Conservation (phyloP, 2,329 filamentous ascomycete genomes). For the Clonostachys chloroleuca region DNA sequence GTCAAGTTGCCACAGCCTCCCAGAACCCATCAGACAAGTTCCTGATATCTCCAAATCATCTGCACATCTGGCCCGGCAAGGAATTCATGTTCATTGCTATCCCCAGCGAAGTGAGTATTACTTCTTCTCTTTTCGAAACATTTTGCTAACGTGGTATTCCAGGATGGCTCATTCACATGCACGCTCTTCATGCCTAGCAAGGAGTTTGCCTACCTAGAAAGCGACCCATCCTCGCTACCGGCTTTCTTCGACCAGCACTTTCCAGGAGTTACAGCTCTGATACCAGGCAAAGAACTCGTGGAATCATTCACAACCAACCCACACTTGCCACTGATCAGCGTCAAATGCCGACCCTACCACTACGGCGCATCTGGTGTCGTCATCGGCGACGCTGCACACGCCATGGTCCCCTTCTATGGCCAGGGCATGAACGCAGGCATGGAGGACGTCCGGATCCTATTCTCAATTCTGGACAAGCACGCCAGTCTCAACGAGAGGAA, state of each 20-base stretch:
- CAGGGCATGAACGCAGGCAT: slow-evolving; percentile 97
- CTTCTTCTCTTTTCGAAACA: not conserved
- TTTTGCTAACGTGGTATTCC: slow-evolving; percentile 9
- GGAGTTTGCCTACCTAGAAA: slow-evolving; percentile 66
- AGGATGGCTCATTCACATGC: slow-evolving; percentile 90
- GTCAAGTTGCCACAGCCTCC: slow-evolving; percentile 13
- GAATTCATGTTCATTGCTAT: slow-evolving; percentile 99
- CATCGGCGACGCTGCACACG: slow-evolving; percentile 89
- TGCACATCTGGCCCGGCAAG: slow-evolving; percentile 95
- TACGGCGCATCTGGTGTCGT: slow-evolving; percentile 74
- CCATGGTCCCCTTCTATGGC: slow-evolving; percentile 98
- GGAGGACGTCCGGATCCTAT: slow-evolving; percentile 88
- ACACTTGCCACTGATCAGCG: slow-evolving; percentile 86
- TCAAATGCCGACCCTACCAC: slow-evolving; percentile 91
- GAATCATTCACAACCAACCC: slow-evolving; percentile 77
- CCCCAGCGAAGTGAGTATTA: slow-evolving; percentile 54
- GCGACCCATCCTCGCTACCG: slow-evolving; percentile 53
- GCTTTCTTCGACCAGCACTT: slow-evolving; percentile 80
- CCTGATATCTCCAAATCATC: slow-evolving; percentile 81
- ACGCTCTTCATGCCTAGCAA: slow-evolving; percentile 81
- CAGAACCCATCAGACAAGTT: slow-evolving; percentile 46
- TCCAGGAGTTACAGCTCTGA: slow-evolving; percentile 75
- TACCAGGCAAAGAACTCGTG: slow-evolving; percentile 62
- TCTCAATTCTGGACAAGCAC: slow-evolving; percentile 73
- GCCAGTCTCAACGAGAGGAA: slow-evolving; percentile 38